phyloP scores from a whole-genome alignment of 2,329 filamentous ascomycete genomes.

The Alternaria sp. region DNA sequence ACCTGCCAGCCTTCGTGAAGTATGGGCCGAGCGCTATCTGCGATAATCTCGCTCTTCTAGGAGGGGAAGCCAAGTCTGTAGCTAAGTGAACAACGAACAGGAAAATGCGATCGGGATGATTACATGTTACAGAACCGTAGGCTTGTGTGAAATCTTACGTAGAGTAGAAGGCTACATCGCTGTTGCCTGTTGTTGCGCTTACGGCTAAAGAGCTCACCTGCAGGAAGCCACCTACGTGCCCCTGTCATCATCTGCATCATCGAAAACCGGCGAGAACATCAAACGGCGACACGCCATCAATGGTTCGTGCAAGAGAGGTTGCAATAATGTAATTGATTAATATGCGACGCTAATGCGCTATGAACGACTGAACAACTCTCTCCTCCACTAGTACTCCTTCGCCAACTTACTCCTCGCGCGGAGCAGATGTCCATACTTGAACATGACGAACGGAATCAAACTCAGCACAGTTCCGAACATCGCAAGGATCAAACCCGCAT shows the following conservation, averaged over 20 bases:
- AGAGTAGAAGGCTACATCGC: background rate
- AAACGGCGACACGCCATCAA: too few relatives aligned
- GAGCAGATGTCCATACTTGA: slow-evolving; percentile 50
- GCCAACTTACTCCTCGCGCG: slow-evolving; percentile 51
- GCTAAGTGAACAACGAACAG: background rate
- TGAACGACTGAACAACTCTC: background rate
- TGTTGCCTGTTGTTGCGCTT: background rate
- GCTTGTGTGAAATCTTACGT: background rate
- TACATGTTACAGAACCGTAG: background rate
- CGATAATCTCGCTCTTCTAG: background rate
- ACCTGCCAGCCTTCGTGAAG: background rate
- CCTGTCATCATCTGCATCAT: too few relatives aligned
- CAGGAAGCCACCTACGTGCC: background rate
- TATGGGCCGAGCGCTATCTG: background rate
- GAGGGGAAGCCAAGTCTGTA: background rate
- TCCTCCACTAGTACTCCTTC: slow-evolving; percentile 25
- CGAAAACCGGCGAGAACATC: too few relatives aligned
- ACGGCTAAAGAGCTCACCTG: background rate
- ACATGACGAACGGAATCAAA: slow-evolving; percentile 54
- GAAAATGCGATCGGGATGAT: background rate
- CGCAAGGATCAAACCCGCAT: slow-evolving; percentile 58
- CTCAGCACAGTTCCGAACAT: slow-evolving; percentile 54
- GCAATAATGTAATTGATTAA: background rate
- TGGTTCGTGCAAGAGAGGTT: too few relatives aligned
- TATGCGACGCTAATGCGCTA: background rate